Conservation (phyloP, 2,329 filamentous ascomycete species). For the Akanthomyces lecanii region DNA sequence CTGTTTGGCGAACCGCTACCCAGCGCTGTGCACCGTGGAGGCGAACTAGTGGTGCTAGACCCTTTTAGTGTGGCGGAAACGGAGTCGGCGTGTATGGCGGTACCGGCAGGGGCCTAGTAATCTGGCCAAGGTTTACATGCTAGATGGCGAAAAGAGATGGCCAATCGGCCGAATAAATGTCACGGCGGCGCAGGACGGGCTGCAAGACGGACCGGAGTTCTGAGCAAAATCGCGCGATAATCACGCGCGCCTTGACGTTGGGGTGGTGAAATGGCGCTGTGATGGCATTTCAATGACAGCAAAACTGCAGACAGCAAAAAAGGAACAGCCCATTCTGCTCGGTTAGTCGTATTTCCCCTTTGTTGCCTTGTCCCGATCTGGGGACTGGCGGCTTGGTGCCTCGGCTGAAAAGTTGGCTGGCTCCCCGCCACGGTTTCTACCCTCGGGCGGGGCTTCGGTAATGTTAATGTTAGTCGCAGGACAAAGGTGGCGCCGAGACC, state of each 20-base stretch:
- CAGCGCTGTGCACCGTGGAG: neutral
- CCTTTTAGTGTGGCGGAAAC: neutral
- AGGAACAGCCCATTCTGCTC: slow-evolving; percentile 6
- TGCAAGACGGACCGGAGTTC: neutral
- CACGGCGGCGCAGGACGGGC: neutral
- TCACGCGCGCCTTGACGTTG: neutral
- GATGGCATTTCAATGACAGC: neutral
- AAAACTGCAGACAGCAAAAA: neutral
- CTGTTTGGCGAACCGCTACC: neutral
- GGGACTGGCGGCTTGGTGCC: neutral
- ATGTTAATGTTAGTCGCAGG: neutral
- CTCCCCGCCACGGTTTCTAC: neutral
- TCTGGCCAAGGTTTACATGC: neutral
- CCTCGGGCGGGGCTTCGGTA: slow-evolving; percentile 15
- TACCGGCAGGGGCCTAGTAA: neutral
- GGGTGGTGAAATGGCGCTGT: neutral
- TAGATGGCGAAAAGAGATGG: no score
- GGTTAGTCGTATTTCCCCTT: slow-evolving; percentile 11
- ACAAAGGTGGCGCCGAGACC: neutral
- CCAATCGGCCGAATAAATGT: neutral
- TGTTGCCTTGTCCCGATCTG: slow-evolving; percentile 1
- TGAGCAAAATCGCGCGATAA: neutral
- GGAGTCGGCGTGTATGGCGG: slow-evolving; percentile 12
- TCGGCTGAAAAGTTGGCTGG: slow-evolving; percentile 4
- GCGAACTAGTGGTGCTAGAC: neutral